phyloP scores from a whole-genome alignment of 129 eudicot species.

The Cynara cardunculus region DNA sequence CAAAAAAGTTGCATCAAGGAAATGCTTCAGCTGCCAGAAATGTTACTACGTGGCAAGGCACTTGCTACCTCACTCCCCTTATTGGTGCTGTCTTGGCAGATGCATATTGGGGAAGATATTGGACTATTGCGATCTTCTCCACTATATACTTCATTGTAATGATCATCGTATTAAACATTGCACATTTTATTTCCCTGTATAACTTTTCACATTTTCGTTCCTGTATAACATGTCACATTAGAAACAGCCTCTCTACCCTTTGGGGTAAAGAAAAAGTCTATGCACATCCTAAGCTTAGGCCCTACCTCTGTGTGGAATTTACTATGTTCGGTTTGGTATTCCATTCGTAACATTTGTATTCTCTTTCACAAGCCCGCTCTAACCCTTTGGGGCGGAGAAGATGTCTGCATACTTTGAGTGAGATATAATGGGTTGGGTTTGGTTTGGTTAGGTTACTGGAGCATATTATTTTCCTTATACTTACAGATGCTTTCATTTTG shows the following conservation, averaged over 20 bases:
- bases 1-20: constrained; percentile 69
- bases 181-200: neutral
- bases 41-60: constrained; percentile 90
- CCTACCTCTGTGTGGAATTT: neutral
- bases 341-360: neutral
- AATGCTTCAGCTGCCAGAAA: constrained; percentile 79
- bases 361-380: neutral
- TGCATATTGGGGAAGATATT: constrained; percentile 89
- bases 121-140: constrained; percentile 87
- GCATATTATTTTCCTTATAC: neutral
- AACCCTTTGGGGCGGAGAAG: neutral
- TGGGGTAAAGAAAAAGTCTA: neutral
- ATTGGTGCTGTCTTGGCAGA: constrained; percentile 89
- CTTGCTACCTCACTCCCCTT: constrained; percentile 83
- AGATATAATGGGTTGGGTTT: no score
- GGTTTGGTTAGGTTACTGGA: no score
- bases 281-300: neutral
- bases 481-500: constrained; percentile 1
- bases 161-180: neutral
- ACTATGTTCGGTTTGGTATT: neutral
- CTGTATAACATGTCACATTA: neutral
- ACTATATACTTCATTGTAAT: constrained; percentile 72
- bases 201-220: no score
- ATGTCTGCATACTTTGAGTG: no score
- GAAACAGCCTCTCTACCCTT: neutral